Base-by-base conservation (phyloP, 1,139 yeast species). In the Yamadazyma membranifaciens region DNA sequence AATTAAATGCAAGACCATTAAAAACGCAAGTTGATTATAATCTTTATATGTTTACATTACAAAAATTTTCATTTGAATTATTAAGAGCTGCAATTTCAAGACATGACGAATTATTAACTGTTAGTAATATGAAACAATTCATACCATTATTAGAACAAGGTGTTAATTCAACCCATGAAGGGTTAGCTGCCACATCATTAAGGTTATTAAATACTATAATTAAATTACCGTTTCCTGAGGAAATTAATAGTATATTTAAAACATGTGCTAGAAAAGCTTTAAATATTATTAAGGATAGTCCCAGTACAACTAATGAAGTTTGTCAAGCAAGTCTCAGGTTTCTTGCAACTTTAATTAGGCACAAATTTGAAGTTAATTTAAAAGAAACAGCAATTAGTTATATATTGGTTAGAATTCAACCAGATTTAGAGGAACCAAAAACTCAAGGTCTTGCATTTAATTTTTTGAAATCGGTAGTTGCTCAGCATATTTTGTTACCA, bases 371-470 rank as follows among this genome's bases (percentile, higher is more conserved):
- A 34, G 68, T 88, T 38, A 68, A 75, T 37, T 61, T 91, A 51
- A 86, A 85, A 53, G 87, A 84, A 36, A 66, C 80, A 1, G 88
- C 96, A 0, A 59, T 91, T 33, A 83, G 88, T 42, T 88, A 86
- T 55, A 67, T 92, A 25, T 64, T 94, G 49, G 77, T 80, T n/a
- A 75, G 88, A 47, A 69, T 92, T 42, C 81, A 79, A 56, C 95
- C 97, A 1, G 98, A 92, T 62, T 66, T 94, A 44, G 94, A 87
- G 55, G 97, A 92, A 53, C 96, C 96, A 3, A 83, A 80, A 51
- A 79, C 84, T 45, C 98, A 92, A 61, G 92, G 95, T 32, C 71
- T 87, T 39, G 95, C 97, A 0, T 88, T 91, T 60, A 81, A 83
- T 40, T 89, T 92, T 52, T 63, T 92, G 54, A 85, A 83, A 50